Percentiles rank a stretch among this genome's conserved stretches.
Conservation (phyloP, 352 stramenopile species). For the Elongisporangium undulatum region DNA sequence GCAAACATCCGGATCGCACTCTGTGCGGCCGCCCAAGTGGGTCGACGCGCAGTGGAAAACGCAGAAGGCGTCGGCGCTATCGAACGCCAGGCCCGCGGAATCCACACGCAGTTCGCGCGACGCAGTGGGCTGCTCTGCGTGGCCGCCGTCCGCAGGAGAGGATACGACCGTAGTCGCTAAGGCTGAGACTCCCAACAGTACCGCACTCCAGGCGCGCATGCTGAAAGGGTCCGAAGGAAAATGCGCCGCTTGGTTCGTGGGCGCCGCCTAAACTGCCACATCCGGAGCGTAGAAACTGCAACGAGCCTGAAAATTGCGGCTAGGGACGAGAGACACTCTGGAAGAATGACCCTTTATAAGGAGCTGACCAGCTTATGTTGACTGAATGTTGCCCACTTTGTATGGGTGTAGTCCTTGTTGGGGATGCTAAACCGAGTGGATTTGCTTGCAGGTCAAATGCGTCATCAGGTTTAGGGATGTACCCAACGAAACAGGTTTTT, state of each 20-base stretch:
- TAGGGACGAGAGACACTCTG: not conserved
- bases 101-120: slow-evolving; percentile 22
- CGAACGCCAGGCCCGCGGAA: slow-evolving; percentile 37
- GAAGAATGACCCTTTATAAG: not conserved
- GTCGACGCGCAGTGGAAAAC: slow-evolving; percentile 46
- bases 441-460: not conserved
- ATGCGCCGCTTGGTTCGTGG: not conserved
- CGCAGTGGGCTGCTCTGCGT: not conserved
- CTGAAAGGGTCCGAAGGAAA: not conserved
- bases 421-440: not conserved
- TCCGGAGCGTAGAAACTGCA: not conserved
- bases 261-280: not conserved
- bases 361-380: not conserved
- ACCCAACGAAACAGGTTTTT: not conserved
- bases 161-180: not conserved
- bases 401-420: not conserved
- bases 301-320: not conserved
- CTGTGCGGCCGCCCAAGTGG: slow-evolving; percentile 12
- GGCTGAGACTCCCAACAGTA: not conserved
- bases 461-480: not conserved
- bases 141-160: not conserved
- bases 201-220: not conserved
- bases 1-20: slow-evolving; percentile 18
- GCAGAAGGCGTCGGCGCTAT: slow-evolving; percentile 39
- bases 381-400: not conserved